Evolutionary conservation across 208 protist genomes (phyloP).

Genomic region (Strigomonas culicis): DNA sequence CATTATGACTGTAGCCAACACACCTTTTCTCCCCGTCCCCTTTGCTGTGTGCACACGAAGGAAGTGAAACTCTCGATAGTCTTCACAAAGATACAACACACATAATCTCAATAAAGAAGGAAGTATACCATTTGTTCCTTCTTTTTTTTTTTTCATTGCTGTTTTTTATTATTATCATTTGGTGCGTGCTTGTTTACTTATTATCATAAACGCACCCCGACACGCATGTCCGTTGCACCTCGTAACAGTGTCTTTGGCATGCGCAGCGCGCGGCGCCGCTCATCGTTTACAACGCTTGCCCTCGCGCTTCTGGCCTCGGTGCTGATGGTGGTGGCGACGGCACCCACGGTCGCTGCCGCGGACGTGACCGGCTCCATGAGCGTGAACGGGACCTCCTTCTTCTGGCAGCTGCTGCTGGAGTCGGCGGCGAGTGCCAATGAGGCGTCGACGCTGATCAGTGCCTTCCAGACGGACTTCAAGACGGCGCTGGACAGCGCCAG

Average conservation of each 20-base stretch:
- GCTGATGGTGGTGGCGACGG: too few relatives aligned
- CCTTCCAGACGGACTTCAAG: slow-evolving; percentile 2
- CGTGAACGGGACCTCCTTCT: neutral
- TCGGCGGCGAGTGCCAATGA: slow-evolving; percentile 1
- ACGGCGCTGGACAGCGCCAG: neutral
- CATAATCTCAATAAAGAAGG: neutral
- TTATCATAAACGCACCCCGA: neutral
- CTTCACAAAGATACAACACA: neutral
- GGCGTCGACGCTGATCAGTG: neutral
- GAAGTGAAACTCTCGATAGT: neutral
- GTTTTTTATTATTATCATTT: slow-evolving; percentile 6
- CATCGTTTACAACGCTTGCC: too few relatives aligned
- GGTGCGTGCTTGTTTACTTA: neutral
- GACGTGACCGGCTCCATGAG: slow-evolving; percentile 5
- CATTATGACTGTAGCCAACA: neutral
- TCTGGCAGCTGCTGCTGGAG: neutral
- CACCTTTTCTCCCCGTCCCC: neutral
- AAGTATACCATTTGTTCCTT: neutral
- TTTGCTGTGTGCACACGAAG: neutral
- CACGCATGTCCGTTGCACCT: too few relatives aligned
- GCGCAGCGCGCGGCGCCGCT: too few relatives aligned
- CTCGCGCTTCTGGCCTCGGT: too few relatives aligned
- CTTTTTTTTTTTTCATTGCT: slow-evolving; percentile 18
- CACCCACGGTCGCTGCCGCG: neutral
- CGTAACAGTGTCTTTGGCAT: too few relatives aligned